A percentile compares a stretch with the other conserved stretches of the same genome.
Evolutionary conservation across 208 protist species (phyloP).

Genomic region (Leptomonas pyrrhocoris): DNA sequence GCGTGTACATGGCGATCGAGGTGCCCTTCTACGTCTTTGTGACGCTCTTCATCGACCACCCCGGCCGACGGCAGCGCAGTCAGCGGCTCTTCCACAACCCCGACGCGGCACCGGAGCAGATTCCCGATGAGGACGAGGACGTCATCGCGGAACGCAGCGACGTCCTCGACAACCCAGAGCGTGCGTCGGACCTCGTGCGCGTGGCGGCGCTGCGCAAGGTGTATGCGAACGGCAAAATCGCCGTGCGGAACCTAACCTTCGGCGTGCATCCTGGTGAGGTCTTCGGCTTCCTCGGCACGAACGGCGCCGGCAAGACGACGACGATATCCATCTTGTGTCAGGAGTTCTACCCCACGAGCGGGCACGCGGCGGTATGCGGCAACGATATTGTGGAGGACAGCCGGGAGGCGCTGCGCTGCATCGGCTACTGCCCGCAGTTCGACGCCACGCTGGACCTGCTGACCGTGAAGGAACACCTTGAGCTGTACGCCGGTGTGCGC

Average conservation of each 20-base stretch:
- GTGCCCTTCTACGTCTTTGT: slow-evolving; percentile 61
- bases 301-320: slow-evolving; percentile 92
- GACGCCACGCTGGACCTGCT: slow-evolving; percentile 92
- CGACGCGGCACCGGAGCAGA: slow-evolving; percentile 32
- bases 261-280: slow-evolving; percentile 73
- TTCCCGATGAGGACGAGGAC: slow-evolving; percentile 50
- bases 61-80: slow-evolving; percentile 40
- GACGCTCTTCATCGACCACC: slow-evolving; percentile 73
- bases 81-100: slow-evolving; percentile 38
- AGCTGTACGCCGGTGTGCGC: slow-evolving; percentile 40
- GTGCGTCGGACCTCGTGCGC: slow-evolving; percentile 49
- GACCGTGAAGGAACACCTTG: slow-evolving; percentile 93
- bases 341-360: slow-evolving; percentile 70
- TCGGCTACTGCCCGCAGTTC: slow-evolving; percentile 97
- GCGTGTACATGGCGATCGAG: slow-evolving; percentile 69
- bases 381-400: slow-evolving; percentile 59
- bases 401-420: slow-evolving; percentile 49
- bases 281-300: slow-evolving; percentile 90
- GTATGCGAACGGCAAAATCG: slow-evolving; percentile 71
- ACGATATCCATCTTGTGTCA: slow-evolving; percentile 84
- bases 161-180: slow-evolving; percentile 33
- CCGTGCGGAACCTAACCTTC: slow-evolving; percentile 72
- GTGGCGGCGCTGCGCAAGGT: slow-evolving; percentile 68
- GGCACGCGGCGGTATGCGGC: slow-evolving; percentile 57
- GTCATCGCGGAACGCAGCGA: slow-evolving; percentile 44